A percentile compares a stretch with the other conserved stretches of the same genome.
Evolutionary conservation across 768 basidiomycete genomes (phyloP).

Genomic region (Lactarius psammicola): DNA sequence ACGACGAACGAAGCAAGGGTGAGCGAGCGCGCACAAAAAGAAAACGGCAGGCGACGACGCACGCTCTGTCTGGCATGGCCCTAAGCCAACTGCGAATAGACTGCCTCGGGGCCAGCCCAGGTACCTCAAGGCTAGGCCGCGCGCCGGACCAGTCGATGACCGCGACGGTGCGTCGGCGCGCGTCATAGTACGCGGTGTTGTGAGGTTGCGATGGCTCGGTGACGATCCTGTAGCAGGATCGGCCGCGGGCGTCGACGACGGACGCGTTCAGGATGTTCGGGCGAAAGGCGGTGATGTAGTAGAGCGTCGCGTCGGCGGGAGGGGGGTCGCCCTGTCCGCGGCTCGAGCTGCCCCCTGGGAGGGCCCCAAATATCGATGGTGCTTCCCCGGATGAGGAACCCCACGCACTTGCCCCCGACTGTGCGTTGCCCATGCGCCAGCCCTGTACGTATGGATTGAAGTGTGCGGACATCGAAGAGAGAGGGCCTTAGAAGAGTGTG

Average conservation of each 20-base stretch:
- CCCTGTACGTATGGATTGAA: slow-evolving; percentile 30
- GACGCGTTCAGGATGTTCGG: slow-evolving; percentile 29
- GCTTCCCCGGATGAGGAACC: not conserved
- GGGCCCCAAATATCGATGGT: slow-evolving; percentile 29
- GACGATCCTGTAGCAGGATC: slow-evolving; percentile 19
- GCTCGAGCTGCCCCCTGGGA: slow-evolving; percentile 8
- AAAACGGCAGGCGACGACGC: not conserved
- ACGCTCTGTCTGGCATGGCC: slow-evolving; percentile 23
- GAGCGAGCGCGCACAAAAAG: not conserved
- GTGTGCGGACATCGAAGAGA: slow-evolving; percentile 19
- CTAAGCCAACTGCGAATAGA: slow-evolving; percentile 25
- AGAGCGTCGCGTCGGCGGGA: slow-evolving; percentile 6
- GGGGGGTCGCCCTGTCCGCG: not conserved
- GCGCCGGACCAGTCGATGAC: slow-evolving; percentile 23
- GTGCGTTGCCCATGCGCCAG: slow-evolving; percentile 22
- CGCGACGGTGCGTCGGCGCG: slow-evolving; percentile 25
- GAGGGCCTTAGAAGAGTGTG: not conserved
- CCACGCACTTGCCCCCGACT: not conserved
- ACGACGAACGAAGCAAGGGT: not conserved
- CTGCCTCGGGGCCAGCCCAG: slow-evolving; percentile 25
- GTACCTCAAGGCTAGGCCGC: slow-evolving; percentile 24
- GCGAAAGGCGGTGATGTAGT: slow-evolving; percentile 23
- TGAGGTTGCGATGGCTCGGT: slow-evolving; percentile 23
- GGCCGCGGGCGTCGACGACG: slow-evolving; percentile 25
- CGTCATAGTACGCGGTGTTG: slow-evolving; percentile 23